These are phyloP conservation scores for Corymbia citriodora DNA, from an alignment of 441 rosid species.

Conservation along the genomic window DNA sequence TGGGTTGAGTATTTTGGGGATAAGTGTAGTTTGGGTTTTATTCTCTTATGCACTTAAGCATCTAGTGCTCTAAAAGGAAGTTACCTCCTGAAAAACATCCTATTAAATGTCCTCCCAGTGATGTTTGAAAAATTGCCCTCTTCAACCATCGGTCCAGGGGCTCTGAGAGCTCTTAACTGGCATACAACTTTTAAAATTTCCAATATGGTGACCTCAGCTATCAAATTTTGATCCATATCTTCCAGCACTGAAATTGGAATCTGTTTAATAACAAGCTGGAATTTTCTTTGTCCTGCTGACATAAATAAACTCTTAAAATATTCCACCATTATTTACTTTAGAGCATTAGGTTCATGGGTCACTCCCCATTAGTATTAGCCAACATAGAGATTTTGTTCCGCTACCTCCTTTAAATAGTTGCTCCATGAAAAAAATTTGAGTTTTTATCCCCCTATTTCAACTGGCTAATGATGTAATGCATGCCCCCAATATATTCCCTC, in stretches of 20 bases:
- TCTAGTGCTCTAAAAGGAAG: neutral
- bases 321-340: too few relatives aligned
- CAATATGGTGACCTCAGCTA: neutral
- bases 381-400: fast-evolving
- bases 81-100: neutral
- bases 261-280: neutral
- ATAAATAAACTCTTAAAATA: too few relatives aligned
- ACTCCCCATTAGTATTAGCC: too few relatives aligned
- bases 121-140: neutral
- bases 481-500: too few relatives aligned
- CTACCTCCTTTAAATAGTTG: too few relatives aligned
- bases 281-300: too few relatives aligned
- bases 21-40: neutral
- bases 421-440: too few relatives aligned
- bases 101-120: neutral
- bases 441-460: too few relatives aligned
- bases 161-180: neutral
- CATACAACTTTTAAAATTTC: too few relatives aligned
- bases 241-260: neutral
- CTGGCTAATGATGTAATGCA: too few relatives aligned
- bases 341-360: fast-evolving
- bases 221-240: neutral
- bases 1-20: neutral
- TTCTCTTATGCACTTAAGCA: neutral
- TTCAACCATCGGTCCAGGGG: neutral